Evolutionary conservation across 352 stramenopile genomes (phyloP).

Genomic region (Phytophthora pini): DNA sequence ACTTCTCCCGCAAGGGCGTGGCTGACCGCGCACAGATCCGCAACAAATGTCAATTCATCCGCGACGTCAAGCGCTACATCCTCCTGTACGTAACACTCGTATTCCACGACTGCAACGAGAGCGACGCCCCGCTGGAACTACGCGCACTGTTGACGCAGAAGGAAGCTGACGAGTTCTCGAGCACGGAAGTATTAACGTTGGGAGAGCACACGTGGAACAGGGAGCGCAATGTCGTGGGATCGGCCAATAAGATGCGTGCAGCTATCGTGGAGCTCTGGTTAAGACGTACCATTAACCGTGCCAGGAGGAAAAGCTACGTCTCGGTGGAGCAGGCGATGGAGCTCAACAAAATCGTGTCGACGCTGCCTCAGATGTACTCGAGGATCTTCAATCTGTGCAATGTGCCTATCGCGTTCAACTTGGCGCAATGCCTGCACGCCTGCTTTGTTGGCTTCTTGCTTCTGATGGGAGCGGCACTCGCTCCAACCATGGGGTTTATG

Average conservation of each 20-base stretch:
- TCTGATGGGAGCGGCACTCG: constrained; percentile 36
- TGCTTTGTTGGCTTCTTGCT: constrained; percentile 54
- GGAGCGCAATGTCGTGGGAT: constrained; percentile 51
- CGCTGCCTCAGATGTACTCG: constrained; percentile 58
- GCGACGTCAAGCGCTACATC: constrained; percentile 66
- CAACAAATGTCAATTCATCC: constrained; percentile 61
- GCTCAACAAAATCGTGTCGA: constrained; percentile 56
- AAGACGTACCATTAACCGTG: constrained; percentile 49
- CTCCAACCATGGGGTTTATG: constrained; percentile 26
- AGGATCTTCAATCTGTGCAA: constrained; percentile 59
- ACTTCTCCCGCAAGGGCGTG: constrained; percentile 47
- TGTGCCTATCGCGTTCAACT: constrained; percentile 54
- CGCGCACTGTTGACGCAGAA: constrained; percentile 50
- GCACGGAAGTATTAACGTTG: constrained; percentile 45
- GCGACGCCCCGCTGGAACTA: constrained; percentile 47
- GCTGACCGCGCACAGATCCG: constrained; percentile 41
- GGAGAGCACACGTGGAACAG: constrained; percentile 55
- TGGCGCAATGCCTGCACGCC: constrained; percentile 50
- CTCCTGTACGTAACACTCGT: constrained; percentile 61
- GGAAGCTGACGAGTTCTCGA: constrained; percentile 47
- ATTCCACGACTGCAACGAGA: constrained; percentile 64
- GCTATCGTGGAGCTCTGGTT: constrained; percentile 69
- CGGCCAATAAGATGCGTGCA: constrained; percentile 56
- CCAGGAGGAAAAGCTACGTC: constrained; percentile 47
- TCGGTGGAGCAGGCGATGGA: constrained; percentile 52